phyloP scores from a whole-genome alignment of 352 stramenopile genomes.

The Phytophthora vignae region DNA sequence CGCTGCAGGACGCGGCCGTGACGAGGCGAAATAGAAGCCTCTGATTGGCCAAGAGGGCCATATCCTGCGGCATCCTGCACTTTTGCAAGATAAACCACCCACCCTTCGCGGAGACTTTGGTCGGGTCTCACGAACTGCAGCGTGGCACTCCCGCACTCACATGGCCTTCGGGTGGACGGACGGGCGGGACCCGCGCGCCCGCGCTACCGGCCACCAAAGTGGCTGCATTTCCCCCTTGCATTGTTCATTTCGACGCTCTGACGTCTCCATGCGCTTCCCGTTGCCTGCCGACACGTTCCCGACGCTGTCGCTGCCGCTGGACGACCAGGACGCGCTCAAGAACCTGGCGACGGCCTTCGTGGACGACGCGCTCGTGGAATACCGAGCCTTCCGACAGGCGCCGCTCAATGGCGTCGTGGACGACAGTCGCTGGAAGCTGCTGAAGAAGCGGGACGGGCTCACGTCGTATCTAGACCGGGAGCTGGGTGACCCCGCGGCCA shows the following conservation, averaged over 20 bases:
- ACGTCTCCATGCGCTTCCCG: constrained; percentile 39
- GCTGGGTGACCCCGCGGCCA: constrained; percentile 18
- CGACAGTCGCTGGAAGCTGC: constrained; percentile 53
- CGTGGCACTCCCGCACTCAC: constrained; percentile 5
- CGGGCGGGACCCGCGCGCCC: neutral
- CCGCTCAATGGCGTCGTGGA: constrained; percentile 48
- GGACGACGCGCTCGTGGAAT: constrained; percentile 52
- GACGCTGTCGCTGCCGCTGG: constrained; percentile 45
- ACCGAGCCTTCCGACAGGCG: constrained; percentile 45
- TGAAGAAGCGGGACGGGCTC: constrained; percentile 46
- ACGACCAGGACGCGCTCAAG: constrained; percentile 50
- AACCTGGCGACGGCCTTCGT: constrained; percentile 49
- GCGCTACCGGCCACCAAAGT: neutral
- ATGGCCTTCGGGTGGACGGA: constrained; percentile 17
- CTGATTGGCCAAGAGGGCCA: too few species aligned
- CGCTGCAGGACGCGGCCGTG: too few species aligned
- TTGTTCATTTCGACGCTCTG: constrained; percentile 5
- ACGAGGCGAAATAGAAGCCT: too few species aligned
- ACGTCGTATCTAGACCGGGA: constrained; percentile 40
- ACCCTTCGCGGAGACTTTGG: constrained; percentile 29
- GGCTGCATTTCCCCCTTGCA: constrained; percentile 5
- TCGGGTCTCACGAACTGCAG: constrained; percentile 16
- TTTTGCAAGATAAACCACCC: too few species aligned
- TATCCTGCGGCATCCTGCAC: too few species aligned
- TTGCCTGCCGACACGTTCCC: constrained; percentile 49